These are phyloP conservation scores for Pseudoperonospora humuli DNA, from an alignment of 352 stramenopile genomes.

Conservation along the genomic window DNA sequence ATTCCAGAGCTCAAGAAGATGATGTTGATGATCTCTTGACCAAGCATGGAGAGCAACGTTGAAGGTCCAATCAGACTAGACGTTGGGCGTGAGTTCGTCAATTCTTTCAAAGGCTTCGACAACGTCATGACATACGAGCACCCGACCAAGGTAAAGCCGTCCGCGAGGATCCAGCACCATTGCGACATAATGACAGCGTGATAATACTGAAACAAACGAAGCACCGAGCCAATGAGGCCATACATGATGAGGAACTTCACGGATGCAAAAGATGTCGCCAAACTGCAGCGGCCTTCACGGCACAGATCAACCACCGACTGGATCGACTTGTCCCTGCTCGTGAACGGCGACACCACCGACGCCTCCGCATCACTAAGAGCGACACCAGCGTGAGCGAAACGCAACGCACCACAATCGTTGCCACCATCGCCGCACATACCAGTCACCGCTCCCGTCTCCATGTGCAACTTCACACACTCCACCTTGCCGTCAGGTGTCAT, in stretches of 20 bases:
- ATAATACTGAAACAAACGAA: slow-evolving; percentile 66
- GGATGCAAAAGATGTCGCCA: slow-evolving; percentile 76
- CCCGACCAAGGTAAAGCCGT: slow-evolving; percentile 55
- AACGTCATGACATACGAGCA: slow-evolving; percentile 70
- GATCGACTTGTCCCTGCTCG: slow-evolving; percentile 77
- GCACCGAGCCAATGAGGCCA: slow-evolving; percentile 57
- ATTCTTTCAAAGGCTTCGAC: slow-evolving; percentile 34
- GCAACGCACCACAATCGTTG: slow-evolving; percentile 89
- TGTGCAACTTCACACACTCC: slow-evolving; percentile 66
- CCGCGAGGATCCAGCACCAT: slow-evolving; percentile 64
- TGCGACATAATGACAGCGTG: slow-evolving; percentile 62
- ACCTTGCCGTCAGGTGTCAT: slow-evolving; percentile 71
- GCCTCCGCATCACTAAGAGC: slow-evolving; percentile 86
- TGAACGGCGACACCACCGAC: slow-evolving; percentile 85
- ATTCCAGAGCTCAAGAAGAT: slow-evolving; percentile 30
- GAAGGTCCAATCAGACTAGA: slow-evolving; percentile 50
- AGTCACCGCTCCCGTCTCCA: slow-evolving; percentile 51
- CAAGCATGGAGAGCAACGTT: slow-evolving; percentile 36
- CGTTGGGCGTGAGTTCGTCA: slow-evolving; percentile 22
- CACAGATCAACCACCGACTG: slow-evolving; percentile 76
- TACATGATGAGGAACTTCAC: slow-evolving; percentile 90
- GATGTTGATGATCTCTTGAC: slow-evolving; percentile 48
- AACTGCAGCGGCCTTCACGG: slow-evolving; percentile 75
- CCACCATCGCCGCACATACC: slow-evolving; percentile 82
- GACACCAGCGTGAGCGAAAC: slow-evolving; percentile 86